Evolutionary conservation across 192 early-diverging fungal genomes (phyloP), one percentile per base, ranked within the genome.

Genomic region (Mortierella hygrophila): DNA sequence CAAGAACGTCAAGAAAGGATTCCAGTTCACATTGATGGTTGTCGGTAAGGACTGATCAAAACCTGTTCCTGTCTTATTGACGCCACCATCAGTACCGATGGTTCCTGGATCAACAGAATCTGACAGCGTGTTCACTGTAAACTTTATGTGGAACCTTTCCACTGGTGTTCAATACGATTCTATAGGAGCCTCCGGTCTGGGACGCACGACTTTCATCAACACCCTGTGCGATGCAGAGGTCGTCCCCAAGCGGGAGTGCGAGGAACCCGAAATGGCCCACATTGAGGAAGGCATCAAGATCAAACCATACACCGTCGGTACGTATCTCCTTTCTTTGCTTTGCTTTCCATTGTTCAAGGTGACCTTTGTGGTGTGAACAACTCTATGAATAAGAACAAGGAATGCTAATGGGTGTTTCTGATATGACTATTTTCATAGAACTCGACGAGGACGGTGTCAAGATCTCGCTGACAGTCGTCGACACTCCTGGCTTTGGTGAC

Each of bases 151-250:
- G 13, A 41, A 29, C 44, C 15, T 15, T 20, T 3, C 71, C 71
- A 44, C 20, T 46, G 44, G 42, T 32, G 38, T 32, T 11, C 0
- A 8, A 13, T 0, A 46, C 29, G 42, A 40, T 10, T 29, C 44
- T 63, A 29, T 71, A 96, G 96, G 97, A 76, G 94, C 96, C 40
- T 97, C 98, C 21, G 99, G 99, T 37, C 93, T 98, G 32, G 99
- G 99, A 20, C 97, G 98, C 73, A 97, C 97, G 54, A 99, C 99
- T n/a, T 99, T 99, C 91, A 94, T 99, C 68, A 99, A 99, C 92
- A 98, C 99, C 5, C 92, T 99, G 57, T 99, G 98, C 90, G 96
- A 97, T 85, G 91, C 92, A 32, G 83, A 83, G 68, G 94, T 96
- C 44, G 90, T 97, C 18, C 89, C 93, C 21, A 90, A 96, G 47